A percentile compares a stretch with the other conserved stretches of the same genome.
Conservation (phyloP, 768 basidiomycete genomes). For the Mycena epipterygia region DNA sequence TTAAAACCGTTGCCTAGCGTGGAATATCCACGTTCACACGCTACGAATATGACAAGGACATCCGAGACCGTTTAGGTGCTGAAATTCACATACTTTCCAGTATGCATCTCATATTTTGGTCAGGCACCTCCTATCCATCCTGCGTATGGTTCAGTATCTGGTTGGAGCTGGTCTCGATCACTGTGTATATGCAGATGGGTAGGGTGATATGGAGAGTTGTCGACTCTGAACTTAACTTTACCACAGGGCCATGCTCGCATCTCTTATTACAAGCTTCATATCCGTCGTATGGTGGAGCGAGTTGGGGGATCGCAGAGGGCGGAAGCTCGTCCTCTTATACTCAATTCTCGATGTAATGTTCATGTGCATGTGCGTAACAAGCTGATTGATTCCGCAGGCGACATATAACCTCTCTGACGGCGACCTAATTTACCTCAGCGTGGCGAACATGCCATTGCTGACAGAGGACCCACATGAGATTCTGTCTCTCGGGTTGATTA, state of each 20-base stretch:
- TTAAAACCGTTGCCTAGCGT: too few species aligned
- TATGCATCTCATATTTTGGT: too few species aligned
- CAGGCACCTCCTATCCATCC: too few species aligned
- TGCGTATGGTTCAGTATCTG: constrained; percentile 14
- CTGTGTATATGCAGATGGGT: constrained; percentile 24
- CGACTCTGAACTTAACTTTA: not conserved
- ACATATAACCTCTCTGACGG: not conserved
- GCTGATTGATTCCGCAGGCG: not conserved
- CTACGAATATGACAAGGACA: too few species aligned
- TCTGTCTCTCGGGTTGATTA: constrained; percentile 25
- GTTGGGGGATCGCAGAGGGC: constrained; percentile 13
- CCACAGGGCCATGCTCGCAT: constrained; percentile 21
- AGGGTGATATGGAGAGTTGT: too few species aligned
- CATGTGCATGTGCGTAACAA: too few species aligned
- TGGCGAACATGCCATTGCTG: not conserved
- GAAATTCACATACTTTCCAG: too few species aligned
- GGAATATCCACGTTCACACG: too few species aligned
- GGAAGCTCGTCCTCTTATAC: constrained; percentile 6
- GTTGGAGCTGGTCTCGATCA: constrained; percentile 19
- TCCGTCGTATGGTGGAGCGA: constrained; percentile 29
- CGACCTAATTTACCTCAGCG: constrained; percentile 23
- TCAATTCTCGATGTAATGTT: constrained; percentile 7
- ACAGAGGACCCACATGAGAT: constrained; percentile 12
- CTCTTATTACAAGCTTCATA: constrained; percentile 29
- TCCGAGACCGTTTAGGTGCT: too few species aligned